Conservation (phyloP, 108 stramenopile species). For the Nitzschia putrida region DNA sequence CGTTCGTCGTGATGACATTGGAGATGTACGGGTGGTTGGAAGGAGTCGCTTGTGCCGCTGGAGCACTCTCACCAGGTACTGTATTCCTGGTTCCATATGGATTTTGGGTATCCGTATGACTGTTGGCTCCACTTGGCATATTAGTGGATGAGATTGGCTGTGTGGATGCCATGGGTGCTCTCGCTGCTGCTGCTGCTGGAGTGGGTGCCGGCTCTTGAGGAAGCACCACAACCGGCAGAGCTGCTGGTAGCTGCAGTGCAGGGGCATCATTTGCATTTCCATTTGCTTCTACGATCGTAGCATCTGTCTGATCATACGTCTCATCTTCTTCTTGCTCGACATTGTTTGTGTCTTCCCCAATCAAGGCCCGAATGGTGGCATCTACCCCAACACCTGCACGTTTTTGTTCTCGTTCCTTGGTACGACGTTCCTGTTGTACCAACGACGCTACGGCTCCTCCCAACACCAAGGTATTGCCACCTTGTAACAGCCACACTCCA, state of each 20-base stretch:
- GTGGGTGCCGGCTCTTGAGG: not conserved
- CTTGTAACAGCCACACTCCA: slow-evolving; percentile 58
- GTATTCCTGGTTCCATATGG: too few species aligned
- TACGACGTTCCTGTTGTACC: slow-evolving; percentile 46
- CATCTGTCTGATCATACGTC: slow-evolving; percentile 27
- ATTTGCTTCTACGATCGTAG: slow-evolving; percentile 28
- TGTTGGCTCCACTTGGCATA: too few species aligned
- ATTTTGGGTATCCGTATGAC: too few species aligned
- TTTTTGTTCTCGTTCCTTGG: slow-evolving; percentile 53
- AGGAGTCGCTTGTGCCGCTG: too few species aligned
- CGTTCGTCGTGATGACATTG: too few species aligned
- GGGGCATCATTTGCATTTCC: not conserved
- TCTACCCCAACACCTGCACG: slow-evolving; percentile 69
- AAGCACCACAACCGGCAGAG: not conserved
- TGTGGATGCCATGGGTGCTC: slow-evolving; percentile 11
- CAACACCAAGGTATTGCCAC: slow-evolving; percentile 52
- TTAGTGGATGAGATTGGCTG: not conserved
- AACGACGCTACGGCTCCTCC: slow-evolving; percentile 61
- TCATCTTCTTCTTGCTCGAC: slow-evolving; percentile 26
- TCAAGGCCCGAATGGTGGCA: slow-evolving; percentile 76
- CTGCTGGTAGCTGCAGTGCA: too few species aligned
- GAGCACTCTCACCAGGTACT: too few species aligned
- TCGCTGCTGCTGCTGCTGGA: slow-evolving; percentile 9
- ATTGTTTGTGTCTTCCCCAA: slow-evolving; percentile 36
- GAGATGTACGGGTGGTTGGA: too few species aligned